These are phyloP conservation scores for Pisolithus thermaeus DNA, from an alignment of 1,284 basidiomycete genomes.

Conservation along the genomic window DNA sequence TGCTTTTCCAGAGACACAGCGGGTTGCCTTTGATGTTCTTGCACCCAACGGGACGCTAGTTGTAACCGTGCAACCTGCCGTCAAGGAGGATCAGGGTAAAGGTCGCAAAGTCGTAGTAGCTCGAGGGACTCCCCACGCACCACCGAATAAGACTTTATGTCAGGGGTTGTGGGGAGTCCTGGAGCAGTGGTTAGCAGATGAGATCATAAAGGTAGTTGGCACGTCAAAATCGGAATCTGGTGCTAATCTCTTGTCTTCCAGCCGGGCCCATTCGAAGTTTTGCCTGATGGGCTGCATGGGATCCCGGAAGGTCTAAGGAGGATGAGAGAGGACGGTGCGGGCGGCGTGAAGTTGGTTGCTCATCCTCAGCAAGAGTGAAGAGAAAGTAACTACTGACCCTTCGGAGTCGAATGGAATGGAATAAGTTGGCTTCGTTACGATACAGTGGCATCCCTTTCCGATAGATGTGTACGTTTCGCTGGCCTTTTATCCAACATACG, in stretches of 20 bases:
- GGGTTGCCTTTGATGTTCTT: slow-evolving; percentile 22
- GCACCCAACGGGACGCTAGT: slow-evolving; percentile 23
- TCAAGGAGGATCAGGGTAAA: slow-evolving; percentile 20
- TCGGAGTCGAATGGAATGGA: too few relatives aligned
- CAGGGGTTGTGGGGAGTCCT: slow-evolving; percentile 24
- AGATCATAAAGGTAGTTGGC: slow-evolving; percentile 29
- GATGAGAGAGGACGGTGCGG: slow-evolving; percentile 37
- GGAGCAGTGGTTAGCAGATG: slow-evolving; percentile 30
- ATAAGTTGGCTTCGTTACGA: too few relatives aligned
- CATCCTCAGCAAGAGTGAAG: slow-evolving; percentile 29
- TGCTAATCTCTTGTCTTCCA: slow-evolving; percentile 5
- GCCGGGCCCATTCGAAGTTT: slow-evolving; percentile 38
- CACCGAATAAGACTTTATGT: slow-evolving; percentile 22
- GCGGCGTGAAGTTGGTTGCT: slow-evolving; percentile 45
- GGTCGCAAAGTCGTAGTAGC: slow-evolving; percentile 21
- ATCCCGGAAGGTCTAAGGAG: slow-evolving; percentile 39
- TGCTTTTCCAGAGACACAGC: slow-evolving; percentile 26
- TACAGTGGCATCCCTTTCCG: too few relatives aligned
- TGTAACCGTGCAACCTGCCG: slow-evolving; percentile 17
- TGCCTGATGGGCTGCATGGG: slow-evolving; percentile 39
- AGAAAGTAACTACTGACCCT: too few relatives aligned
- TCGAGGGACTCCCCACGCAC: slow-evolving; percentile 21
- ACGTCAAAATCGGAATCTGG: not conserved
- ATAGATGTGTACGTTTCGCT: too few relatives aligned
- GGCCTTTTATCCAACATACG: too few relatives aligned